Percentiles rank a stretch among this genome's conserved stretches.
phyloP scores from a whole-genome alignment of 2,329 filamentous ascomycete genomes.

The Monilinia vaccinii-corymbosi region DNA sequence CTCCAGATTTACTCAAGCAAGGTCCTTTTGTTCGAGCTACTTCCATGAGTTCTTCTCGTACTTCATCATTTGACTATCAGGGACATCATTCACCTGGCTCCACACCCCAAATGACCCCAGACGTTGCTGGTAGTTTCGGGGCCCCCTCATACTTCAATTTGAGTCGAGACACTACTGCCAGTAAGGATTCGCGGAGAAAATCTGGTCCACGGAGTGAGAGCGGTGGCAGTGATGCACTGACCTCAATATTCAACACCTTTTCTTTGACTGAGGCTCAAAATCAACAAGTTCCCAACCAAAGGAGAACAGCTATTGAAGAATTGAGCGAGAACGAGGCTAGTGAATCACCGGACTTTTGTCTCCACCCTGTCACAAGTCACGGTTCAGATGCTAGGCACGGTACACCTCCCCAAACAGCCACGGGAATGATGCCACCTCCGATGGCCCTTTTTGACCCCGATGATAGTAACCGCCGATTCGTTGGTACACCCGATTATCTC shows the following conservation, averaged over 20 bases:
- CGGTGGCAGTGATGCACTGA: conserved; percentile 76
- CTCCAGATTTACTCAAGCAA: conserved; percentile 84
- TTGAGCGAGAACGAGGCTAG: conserved; percentile 61
- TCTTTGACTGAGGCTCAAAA: conserved; percentile 56
- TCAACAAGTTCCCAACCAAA: conserved; percentile 30
- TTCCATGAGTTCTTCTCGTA: conserved; percentile 83
- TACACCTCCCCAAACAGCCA: conserved; percentile 50
- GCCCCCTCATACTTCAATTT: conserved; percentile 94
- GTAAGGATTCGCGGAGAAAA: conserved; percentile 56
- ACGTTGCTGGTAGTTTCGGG: conserved; percentile 53
- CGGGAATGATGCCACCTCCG: conserved; percentile 75
- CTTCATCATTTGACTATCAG: conserved; percentile 86
- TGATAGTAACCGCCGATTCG: conserved; percentile 85
- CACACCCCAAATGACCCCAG: conserved; percentile 82
- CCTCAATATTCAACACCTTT: conserved; percentile 73
- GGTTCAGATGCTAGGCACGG: conserved; percentile 40
- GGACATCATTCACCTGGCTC: conserved; percentile 68
- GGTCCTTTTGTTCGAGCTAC: conserved; percentile 80
- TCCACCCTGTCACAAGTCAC: conserved; percentile 43
- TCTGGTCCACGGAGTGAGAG: conserved; percentile 81
- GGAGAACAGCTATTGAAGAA: conserved; percentile 63
- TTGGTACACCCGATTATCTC: conserved; percentile 93
- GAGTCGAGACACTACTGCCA: conserved; percentile 46
- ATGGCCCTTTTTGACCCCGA: conserved; percentile 95
- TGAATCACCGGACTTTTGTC: conserved; percentile 67